These are phyloP conservation scores for Fulvia fulva DNA, from an alignment of 2,329 filamentous ascomycete species.

Conservation along the genomic window DNA sequence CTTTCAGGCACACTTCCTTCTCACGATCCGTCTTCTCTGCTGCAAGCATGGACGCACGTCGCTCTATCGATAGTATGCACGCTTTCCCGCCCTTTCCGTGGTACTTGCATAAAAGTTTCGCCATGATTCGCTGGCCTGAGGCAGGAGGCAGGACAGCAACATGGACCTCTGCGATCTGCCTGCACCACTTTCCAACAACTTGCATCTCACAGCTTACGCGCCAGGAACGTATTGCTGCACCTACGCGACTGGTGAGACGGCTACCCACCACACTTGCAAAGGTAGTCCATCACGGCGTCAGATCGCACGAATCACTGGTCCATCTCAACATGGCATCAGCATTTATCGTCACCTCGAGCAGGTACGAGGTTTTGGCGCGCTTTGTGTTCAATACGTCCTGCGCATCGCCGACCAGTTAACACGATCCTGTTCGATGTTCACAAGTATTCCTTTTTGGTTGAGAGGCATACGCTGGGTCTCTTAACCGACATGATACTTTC, in stretches of 20 bases:
- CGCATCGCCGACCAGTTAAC: background rate
- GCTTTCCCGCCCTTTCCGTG: slow-evolving; percentile 12
- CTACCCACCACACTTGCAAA: background rate
- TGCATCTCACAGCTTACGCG: background rate
- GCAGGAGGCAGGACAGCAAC: slow-evolving; percentile 1
- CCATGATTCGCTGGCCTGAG: slow-evolving; percentile 14
- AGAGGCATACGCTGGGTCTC: background rate
- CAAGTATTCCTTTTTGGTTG: background rate
- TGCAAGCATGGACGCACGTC: slow-evolving; percentile 6
- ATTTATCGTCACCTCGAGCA: background rate
- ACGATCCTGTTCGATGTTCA: background rate
- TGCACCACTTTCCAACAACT: background rate
- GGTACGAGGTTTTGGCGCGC: background rate
- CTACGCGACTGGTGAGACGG: background rate
- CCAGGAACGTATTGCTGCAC: background rate
- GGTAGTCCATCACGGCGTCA: background rate
- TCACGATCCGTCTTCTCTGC: slow-evolving; percentile 6
- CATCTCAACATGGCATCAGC: background rate
- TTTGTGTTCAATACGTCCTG: background rate
- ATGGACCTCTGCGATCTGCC: background rate
- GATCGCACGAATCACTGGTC: slow-evolving; percentile 1
- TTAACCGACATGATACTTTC: background rate
- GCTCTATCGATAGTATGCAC: slow-evolving; percentile 15
- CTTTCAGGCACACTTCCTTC: slow-evolving; percentile 6
- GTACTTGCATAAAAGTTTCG: background rate